Evolutionary conservation across 805 yeast species (phyloP).

Genomic region (Cyberlindnera veronae): DNA sequence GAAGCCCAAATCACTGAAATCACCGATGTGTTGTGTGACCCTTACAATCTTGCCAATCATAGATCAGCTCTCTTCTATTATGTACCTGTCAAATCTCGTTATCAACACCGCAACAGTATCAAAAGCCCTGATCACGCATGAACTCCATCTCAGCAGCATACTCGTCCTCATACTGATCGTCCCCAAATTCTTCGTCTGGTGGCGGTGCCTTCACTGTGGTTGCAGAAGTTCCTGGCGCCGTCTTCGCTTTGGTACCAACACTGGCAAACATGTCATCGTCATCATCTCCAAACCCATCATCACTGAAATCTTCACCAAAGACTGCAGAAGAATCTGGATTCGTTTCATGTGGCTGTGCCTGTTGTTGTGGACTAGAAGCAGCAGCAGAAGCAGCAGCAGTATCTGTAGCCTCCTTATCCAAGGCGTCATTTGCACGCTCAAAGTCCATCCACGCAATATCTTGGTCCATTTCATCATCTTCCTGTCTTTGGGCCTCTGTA

Average conservation of each 20-base stretch:
- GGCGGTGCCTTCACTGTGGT: constrained; percentile 1
- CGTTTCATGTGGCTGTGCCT: no score
- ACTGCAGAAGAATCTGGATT: no score
- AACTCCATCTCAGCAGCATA: constrained; percentile 27
- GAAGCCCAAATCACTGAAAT: no score
- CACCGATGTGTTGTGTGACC: no score
- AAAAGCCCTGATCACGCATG: constrained; percentile 17
- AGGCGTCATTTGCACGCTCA: not conserved
- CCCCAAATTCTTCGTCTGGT: constrained; percentile 14
- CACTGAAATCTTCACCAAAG: no score
- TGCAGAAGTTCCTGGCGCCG: not conserved
- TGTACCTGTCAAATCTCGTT: not conserved
- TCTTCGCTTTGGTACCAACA: not conserved
- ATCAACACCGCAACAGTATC: not conserved
- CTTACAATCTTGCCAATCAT: no score
- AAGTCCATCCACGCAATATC: not conserved
- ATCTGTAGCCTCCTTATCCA: not conserved
- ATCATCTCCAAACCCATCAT: constrained; percentile 1
- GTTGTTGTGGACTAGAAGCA: not conserved
- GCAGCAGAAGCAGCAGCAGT: not conserved
- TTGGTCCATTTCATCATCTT: not conserved
- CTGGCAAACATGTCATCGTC: not conserved
- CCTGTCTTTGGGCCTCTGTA: not conserved
- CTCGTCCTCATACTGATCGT: constrained; percentile 11
- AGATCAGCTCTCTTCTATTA: not conserved